Conservation (phyloP, 2,329 filamentous ascomycete genomes). For the Neodidymelliopsis sp. region DNA sequence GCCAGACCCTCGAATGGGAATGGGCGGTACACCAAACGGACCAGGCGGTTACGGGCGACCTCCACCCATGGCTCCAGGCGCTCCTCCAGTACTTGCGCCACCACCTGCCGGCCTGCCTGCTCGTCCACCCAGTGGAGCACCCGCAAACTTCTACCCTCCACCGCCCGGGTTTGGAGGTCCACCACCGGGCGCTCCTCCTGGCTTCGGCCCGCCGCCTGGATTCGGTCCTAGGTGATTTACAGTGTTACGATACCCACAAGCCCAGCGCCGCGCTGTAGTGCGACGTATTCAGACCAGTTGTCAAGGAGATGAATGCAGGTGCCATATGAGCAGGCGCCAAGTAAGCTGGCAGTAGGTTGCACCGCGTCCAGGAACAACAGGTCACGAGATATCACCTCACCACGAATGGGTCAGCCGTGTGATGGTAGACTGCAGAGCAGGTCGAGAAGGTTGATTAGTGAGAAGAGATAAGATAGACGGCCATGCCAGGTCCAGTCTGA, state of each 20-base stretch:
- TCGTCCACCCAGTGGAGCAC: conserved; percentile 72
- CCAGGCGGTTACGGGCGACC: conserved; percentile 49
- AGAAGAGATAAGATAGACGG: neutral
- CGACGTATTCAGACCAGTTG: too few relatives aligned
- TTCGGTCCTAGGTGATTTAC: conserved; percentile 16
- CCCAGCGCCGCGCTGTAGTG: conserved; percentile 3
- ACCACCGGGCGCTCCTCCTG: conserved; percentile 20
- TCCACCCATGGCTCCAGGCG: conserved; percentile 27
- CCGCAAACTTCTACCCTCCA: conserved; percentile 45
- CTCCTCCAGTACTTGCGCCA: conserved; percentile 51
- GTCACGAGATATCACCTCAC: too few relatives aligned
- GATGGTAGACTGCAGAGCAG: too few relatives aligned
- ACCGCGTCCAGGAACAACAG: too few relatives aligned
- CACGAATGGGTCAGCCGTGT: too few relatives aligned
- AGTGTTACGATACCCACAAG: neutral
- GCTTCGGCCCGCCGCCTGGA: conserved; percentile 26
- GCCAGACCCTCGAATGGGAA: conserved; percentile 38
- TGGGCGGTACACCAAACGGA: conserved; percentile 49
- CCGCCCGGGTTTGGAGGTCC: conserved; percentile 36
- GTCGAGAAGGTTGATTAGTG: neutral
- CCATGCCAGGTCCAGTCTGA: neutral
- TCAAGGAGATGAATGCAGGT: neutral
- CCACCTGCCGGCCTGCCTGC: conserved; percentile 49
- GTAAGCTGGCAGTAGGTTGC: too few relatives aligned
- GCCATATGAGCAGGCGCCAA: too few relatives aligned